phyloP scores from a whole-genome alignment of 345 rosid species.

The Arabis alpina region DNA sequence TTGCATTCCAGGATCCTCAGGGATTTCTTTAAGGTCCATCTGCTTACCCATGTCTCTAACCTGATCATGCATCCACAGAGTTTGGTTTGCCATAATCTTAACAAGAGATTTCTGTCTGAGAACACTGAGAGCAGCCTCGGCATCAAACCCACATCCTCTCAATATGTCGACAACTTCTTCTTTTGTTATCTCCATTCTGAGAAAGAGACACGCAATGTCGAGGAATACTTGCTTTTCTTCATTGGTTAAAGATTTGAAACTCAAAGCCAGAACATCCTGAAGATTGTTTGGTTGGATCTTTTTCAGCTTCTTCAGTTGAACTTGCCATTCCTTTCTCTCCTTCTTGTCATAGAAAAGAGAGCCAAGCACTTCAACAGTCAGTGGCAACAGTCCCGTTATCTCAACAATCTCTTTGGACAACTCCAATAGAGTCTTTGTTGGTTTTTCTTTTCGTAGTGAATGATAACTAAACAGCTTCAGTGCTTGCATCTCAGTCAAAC shows the following conservation, averaged over 20 bases:
- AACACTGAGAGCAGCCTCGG: conserved; percentile 51
- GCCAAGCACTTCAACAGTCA: conserved; percentile 80
- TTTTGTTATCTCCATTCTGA: conserved; percentile 47
- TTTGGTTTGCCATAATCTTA: conserved; percentile 40
- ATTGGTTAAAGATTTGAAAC: conserved; percentile 55
- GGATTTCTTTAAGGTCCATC: neutral
- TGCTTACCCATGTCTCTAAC: conserved; percentile 13
- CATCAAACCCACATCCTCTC: conserved; percentile 50
- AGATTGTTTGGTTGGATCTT: conserved; percentile 40
- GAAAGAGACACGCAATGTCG: conserved; percentile 73
- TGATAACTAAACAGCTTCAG: conserved; percentile 63
- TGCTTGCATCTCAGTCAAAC: conserved; percentile 46
- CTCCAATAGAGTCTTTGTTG: conserved; percentile 35
- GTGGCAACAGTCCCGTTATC: conserved; percentile 57
- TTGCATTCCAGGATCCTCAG: conserved; percentile 46
- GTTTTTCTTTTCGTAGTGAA: conserved; percentile 36
- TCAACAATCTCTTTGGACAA: conserved; percentile 51
- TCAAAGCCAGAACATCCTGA: conserved; percentile 55
- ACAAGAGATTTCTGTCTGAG: conserved; percentile 63
- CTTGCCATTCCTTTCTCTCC: conserved; percentile 59
- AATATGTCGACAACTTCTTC: conserved; percentile 45
- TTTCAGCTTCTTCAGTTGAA: conserved; percentile 51
- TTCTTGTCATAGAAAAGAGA: conserved; percentile 56
- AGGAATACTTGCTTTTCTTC: conserved; percentile 59
- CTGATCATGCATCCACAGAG: conserved; percentile 80